phyloP scores from a whole-genome alignment of 768 basidiomycete species.

The Tremella yokohamensis region DNA sequence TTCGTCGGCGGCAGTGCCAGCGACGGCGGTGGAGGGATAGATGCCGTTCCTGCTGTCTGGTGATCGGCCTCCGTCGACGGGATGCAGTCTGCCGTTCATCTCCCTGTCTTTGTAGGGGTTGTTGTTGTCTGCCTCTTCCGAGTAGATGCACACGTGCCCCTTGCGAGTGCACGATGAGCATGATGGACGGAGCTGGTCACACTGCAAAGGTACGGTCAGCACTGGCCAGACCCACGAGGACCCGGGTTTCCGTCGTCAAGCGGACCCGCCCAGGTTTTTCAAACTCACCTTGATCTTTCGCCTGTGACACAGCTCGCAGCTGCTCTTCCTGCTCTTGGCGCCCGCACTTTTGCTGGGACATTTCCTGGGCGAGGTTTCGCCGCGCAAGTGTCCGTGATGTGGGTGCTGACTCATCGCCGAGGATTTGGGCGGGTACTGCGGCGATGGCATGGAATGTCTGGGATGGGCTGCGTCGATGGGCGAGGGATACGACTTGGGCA shows the following conservation, averaged over 20 bases:
- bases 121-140: conserved; percentile 18
- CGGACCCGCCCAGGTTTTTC: not conserved
- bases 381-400: not conserved
- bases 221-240: no score
- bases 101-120: conserved; percentile 2
- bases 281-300: conserved; percentile 37
- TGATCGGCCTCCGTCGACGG: not conserved
- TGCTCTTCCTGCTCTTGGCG: conserved; percentile 37
- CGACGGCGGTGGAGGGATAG: not conserved
- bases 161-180: conserved; percentile 24
- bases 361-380: not conserved
- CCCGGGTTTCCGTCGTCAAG: not conserved
- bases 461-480: conserved; percentile 2
- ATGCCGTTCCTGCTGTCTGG: not conserved
- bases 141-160: conserved; percentile 20
- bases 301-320: conserved; percentile 39
- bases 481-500: not conserved
- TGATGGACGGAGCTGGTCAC: conserved; percentile 23
- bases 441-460: not conserved
- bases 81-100: conserved; percentile 5
- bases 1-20: no score
- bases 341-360: conserved; percentile 2
- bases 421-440: not conserved
- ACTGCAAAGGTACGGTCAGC: conserved; percentile 10
- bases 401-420: conserved; percentile 1